Percentiles rank a stretch among this genome's conserved stretches.
Evolutionary conservation across 1,284 basidiomycete species (phyloP).

Genomic region (Sanguinoderma infundibulare): DNA sequence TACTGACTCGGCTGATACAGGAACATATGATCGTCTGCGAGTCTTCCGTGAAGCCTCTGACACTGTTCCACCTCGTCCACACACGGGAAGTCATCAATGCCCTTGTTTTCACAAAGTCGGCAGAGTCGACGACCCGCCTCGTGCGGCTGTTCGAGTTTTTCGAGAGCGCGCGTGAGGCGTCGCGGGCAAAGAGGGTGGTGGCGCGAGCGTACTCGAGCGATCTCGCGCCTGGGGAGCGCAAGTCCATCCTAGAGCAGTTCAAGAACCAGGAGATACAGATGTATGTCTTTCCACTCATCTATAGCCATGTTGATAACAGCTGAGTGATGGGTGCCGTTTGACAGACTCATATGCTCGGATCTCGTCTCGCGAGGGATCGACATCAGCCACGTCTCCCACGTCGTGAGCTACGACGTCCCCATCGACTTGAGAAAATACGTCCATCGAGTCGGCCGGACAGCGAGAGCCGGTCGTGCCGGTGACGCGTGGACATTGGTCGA

Average conservation of each 20-base stretch:
- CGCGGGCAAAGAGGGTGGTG: slow-evolving; percentile 40
- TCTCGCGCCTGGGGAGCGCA: slow-evolving; percentile 75
- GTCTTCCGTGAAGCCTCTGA: slow-evolving; percentile 84
- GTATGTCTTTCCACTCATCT: slow-evolving; percentile 56
- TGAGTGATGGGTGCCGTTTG: background rate
- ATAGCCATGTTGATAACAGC: background rate
- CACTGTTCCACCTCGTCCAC: slow-evolving; percentile 88
- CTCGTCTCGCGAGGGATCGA: slow-evolving; percentile 97
- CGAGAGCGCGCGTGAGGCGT: slow-evolving; percentile 52
- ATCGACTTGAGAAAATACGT: slow-evolving; percentile 99
- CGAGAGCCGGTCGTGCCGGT: slow-evolving; percentile 86
- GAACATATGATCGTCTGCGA: slow-evolving; percentile 89
- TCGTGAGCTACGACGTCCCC: slow-evolving; percentile 93
- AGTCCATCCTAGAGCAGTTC: slow-evolving; percentile 81
- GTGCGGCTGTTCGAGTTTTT: slow-evolving; percentile 87
- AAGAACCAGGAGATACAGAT: slow-evolving; percentile 83
- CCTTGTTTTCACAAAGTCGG: slow-evolving; percentile 95
- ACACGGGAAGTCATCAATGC: slow-evolving; percentile 64
- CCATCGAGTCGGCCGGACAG: slow-evolving; percentile 94
- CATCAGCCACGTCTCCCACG: slow-evolving; percentile 89
- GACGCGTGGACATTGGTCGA: slow-evolving; percentile 96
- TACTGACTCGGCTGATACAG: slow-evolving; percentile 41
- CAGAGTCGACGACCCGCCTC: slow-evolving; percentile 87
- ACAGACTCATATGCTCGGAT: slow-evolving; percentile 92
- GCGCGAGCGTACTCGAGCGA: slow-evolving; percentile 89